Percentiles rank a stretch among this genome's conserved stretches.
Conservation (phyloP, 2,329 filamentous ascomycete genomes). For the Colletotrichum sp. region DNA sequence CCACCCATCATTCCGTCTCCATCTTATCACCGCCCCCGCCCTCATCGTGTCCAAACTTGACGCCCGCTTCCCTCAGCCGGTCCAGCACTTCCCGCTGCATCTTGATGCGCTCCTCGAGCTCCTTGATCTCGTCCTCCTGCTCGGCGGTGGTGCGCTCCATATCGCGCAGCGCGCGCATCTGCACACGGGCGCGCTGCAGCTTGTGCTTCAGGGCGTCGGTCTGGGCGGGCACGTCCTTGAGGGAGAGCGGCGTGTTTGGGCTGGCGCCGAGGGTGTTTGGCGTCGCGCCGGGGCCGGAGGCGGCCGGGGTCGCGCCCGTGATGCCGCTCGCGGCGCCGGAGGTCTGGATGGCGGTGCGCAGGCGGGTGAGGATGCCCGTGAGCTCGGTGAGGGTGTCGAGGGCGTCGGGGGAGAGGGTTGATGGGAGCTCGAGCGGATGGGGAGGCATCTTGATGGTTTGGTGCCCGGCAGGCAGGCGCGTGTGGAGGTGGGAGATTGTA, state of each 20-base stretch:
- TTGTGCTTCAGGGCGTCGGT: constrained; percentile 83
- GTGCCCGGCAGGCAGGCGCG: neutral
- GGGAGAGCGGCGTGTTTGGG: constrained; percentile 41
- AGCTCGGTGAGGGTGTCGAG: constrained; percentile 89
- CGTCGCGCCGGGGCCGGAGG: constrained; percentile 30
- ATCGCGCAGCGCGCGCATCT: constrained; percentile 71
- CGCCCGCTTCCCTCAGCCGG: constrained; percentile 56
- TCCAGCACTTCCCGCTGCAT: constrained; percentile 66
- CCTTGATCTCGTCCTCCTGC: constrained; percentile 73
- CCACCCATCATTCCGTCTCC: constrained; percentile 33
- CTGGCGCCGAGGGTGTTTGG: constrained; percentile 34
- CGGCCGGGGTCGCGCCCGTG: constrained; percentile 40
- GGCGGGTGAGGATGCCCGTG: constrained; percentile 76
- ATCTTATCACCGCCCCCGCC: constrained; percentile 45
- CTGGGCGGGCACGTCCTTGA: constrained; percentile 80
- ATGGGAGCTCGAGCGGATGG: constrained; percentile 57
- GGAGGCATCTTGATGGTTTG: constrained; percentile 3
- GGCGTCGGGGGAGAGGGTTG: constrained; percentile 77
- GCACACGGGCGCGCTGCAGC: constrained; percentile 76
- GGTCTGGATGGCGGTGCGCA: constrained; percentile 59
- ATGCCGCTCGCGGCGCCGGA: constrained; percentile 41
- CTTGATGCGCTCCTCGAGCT: constrained; percentile 68
- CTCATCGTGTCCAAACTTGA: constrained; percentile 39
- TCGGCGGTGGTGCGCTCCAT: constrained; percentile 70
- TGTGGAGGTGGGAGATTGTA: too few relatives aligned